Percentiles rank a stretch among this genome's conserved stretches.
phyloP scores from a whole-genome alignment of 805 yeast genomes.

The Candida alai region DNA sequence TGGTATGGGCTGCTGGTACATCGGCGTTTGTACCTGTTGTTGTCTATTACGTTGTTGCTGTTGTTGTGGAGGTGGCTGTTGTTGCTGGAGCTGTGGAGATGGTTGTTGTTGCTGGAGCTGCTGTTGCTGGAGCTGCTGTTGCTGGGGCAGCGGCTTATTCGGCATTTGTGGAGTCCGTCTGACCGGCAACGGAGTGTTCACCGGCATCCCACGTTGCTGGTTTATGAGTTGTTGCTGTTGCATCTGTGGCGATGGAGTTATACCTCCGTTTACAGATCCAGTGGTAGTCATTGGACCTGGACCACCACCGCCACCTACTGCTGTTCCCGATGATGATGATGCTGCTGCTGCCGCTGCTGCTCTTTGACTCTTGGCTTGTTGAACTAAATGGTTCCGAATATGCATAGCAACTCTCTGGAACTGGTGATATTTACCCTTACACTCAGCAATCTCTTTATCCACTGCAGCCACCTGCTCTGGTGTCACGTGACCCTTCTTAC shows the following conservation, averaged over 20 bases:
- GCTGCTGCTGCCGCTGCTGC: constrained; percentile 10
- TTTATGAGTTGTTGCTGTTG: constrained; percentile 8
- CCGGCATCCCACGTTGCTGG: too few relatives aligned
- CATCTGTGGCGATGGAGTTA: constrained; percentile 7
- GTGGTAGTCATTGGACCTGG: constrained; percentile 5
- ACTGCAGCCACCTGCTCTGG: constrained; percentile 43
- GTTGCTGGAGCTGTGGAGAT: constrained; percentile 5
- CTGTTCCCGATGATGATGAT: constrained; percentile 5
- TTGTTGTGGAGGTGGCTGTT: neutral
- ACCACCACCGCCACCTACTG: too few relatives aligned
- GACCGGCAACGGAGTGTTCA: constrained; percentile 10
- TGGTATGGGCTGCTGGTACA: constrained; percentile 3
- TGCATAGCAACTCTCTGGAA: constrained; percentile 49
- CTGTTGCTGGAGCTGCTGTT: constrained; percentile 6
- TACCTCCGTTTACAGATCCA: constrained; percentile 1
- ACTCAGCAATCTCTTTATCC: constrained; percentile 47
- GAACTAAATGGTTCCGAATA: constrained; percentile 40
- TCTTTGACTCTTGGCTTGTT: constrained; percentile 20
- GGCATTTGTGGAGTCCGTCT: constrained; percentile 12
- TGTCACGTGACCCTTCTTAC: constrained; percentile 41
- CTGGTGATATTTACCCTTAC: constrained; percentile 44
- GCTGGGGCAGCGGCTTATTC: constrained; percentile 1
- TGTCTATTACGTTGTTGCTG: constrained; percentile 1
- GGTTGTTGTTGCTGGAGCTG: constrained; percentile 2
- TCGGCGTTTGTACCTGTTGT: neutral